These are phyloP conservation scores for Russula foetens DNA, from an alignment of 768 basidiomycete genomes.

Conservation along the genomic window DNA sequence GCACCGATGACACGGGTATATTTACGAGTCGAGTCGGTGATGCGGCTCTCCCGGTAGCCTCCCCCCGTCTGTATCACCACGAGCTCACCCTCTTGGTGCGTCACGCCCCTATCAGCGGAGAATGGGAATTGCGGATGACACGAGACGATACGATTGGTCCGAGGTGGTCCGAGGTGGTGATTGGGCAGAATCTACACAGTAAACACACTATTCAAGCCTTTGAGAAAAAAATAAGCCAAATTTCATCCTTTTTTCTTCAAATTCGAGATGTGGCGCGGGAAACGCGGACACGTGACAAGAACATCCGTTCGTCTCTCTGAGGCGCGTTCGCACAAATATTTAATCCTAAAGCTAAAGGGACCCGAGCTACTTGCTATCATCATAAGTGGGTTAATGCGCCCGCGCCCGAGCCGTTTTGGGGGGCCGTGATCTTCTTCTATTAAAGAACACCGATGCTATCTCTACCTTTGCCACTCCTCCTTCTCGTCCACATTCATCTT, in stretches of 20 bases:
- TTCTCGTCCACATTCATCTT: slow-evolving; percentile 47
- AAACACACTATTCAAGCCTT: too few relatives aligned
- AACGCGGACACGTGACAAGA: background rate
- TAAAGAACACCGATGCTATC: background rate
- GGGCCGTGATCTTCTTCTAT: background rate
- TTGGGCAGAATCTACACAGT: too few relatives aligned
- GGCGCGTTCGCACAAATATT: slow-evolving; percentile 11
- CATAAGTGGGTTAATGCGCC: background rate
- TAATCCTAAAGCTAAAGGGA: background rate
- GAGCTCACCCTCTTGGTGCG: background rate
- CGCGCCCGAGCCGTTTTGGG: background rate
- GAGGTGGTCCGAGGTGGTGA: too few relatives aligned
- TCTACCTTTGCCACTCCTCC: slow-evolving; percentile 37
- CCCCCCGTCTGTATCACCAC: background rate
- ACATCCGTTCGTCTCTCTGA: background rate
- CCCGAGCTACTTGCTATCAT: too few relatives aligned
- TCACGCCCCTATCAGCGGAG: slow-evolving; percentile 11
- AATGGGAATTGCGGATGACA: slow-evolving; percentile 9
- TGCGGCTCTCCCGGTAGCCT: background rate
- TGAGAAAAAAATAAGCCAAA: too few relatives aligned
- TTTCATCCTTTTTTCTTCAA: too few relatives aligned
- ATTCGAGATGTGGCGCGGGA: background rate
- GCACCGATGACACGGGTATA: slow-evolving; percentile 1
- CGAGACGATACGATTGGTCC: background rate
- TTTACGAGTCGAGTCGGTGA: slow-evolving; percentile 5